phyloP scores from a whole-genome alignment of 176 grass and related monocot species.

The Pontederia crassipes region DNA sequence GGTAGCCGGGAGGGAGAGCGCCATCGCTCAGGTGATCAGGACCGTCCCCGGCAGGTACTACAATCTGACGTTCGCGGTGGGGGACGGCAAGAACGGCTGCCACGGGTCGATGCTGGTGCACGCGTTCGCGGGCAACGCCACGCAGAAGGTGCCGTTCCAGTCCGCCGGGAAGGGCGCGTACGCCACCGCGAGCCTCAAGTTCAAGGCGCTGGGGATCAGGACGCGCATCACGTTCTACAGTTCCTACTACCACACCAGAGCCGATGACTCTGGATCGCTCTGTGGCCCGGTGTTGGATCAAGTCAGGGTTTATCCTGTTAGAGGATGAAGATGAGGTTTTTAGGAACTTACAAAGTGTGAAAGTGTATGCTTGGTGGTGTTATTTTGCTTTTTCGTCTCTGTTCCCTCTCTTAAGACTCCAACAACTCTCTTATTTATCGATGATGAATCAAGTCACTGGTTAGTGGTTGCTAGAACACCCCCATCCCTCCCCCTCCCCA shows the following conservation, averaged over 20 bases:
- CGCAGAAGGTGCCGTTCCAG: slow-evolving; percentile 63
- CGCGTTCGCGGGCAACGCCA: slow-evolving; percentile 77
- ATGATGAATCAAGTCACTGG: too few species aligned
- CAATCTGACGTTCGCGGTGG: slow-evolving; percentile 74
- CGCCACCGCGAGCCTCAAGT: slow-evolving; percentile 37
- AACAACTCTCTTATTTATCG: too few species aligned
- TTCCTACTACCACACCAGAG: slow-evolving; percentile 90
- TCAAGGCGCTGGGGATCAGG: slow-evolving; percentile 30
- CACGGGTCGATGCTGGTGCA: slow-evolving; percentile 83
- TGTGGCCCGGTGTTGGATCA: slow-evolving; percentile 87
- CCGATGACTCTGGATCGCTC: slow-evolving; percentile 42
- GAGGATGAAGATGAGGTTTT: slow-evolving; percentile 20
- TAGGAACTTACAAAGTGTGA: too few species aligned
- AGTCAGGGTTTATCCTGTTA: slow-evolving; percentile 58
- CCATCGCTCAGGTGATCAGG: slow-evolving; percentile 92
- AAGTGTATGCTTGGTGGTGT: too few species aligned
- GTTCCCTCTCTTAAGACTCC: too few species aligned
- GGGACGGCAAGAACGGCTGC: slow-evolving; percentile 85
- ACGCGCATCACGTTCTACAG: slow-evolving; percentile 94
- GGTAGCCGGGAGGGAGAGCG: slow-evolving; percentile 81
- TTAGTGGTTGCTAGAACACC: too few species aligned
- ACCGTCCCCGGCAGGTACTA: slow-evolving; percentile 49
- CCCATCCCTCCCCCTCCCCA: too few species aligned
- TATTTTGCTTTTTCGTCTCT: too few species aligned
- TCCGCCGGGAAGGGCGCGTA: slow-evolving; percentile 48